phyloP scores from a whole-genome alignment of 768 basidiomycete species.

The Bullera alba region DNA sequence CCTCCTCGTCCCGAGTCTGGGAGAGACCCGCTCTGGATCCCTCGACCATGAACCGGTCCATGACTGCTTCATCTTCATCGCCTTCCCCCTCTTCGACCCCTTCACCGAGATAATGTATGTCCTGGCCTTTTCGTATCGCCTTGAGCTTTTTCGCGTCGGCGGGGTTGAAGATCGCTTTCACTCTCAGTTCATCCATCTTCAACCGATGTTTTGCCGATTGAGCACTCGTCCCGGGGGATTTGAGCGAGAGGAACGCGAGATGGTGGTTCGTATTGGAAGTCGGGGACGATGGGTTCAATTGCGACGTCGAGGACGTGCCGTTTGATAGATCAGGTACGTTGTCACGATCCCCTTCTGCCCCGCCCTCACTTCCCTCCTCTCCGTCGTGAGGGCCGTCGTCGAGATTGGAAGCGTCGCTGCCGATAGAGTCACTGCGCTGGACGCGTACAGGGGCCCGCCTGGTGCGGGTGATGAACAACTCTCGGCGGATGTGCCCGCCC shows the following conservation, averaged over 20 bases:
- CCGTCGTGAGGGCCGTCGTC: too few relatives aligned
- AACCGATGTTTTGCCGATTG: too few relatives aligned
- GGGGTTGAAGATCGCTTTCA: conserved; percentile 29
- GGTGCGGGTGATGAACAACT: conserved; percentile 23
- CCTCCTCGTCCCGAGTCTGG: not conserved
- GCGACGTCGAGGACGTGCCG: conserved; percentile 3
- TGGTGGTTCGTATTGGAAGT: conserved; percentile 10
- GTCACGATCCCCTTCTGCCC: not conserved
- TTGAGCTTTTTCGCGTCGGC: conserved; percentile 9
- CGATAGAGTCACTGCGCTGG: not conserved
- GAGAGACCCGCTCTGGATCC: not conserved
- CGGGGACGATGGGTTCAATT: not conserved
- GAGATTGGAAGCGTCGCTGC: not conserved
- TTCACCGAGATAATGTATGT: conserved; percentile 20
- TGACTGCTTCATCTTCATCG: conserved; percentile 7
- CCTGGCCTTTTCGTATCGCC: conserved; percentile 27
- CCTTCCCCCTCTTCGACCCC: conserved; percentile 10
- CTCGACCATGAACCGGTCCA: not conserved
- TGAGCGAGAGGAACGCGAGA: conserved; percentile 15
- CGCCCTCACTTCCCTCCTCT: not conserved
- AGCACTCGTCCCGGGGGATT: too few relatives aligned
- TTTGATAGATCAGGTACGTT: too few relatives aligned
- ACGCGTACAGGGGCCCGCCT: conserved; percentile 1
- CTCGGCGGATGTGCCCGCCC: conserved; percentile 5
- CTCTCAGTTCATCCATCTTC: conserved; percentile 15